A percentile compares a stretch with the other conserved stretches of the same genome.
These are phyloP conservation scores for Furcasterigmium sp. DNA, from an alignment of 2,329 filamentous ascomycete genomes.

Conservation along the genomic window DNA sequence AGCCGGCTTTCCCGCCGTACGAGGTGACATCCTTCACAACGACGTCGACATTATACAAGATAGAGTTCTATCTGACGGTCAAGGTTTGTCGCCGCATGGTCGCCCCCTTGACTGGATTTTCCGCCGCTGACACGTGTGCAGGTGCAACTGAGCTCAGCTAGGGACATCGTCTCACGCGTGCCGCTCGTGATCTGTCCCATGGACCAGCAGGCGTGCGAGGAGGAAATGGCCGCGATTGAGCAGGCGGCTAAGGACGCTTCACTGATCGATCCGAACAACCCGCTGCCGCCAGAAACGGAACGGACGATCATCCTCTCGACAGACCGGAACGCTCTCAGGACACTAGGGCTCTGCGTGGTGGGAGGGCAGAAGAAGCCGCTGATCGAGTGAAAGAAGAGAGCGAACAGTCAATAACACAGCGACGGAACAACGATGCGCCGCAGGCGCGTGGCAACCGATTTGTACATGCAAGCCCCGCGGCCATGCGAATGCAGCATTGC, in stretches of 20 bases:
- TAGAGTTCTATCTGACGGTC: conserved; percentile 92
- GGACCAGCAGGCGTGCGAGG: conserved; percentile 92
- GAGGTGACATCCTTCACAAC: conserved; percentile 89
- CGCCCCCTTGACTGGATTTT: conserved; percentile 8
- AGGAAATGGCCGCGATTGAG: conserved; percentile 98
- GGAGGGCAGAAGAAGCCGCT: conserved; percentile 61
- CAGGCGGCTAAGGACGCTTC: conserved; percentile 91
- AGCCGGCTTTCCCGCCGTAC: conserved; percentile 84
- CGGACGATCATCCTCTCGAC: conserved; percentile 74
- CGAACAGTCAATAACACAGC: neutral
- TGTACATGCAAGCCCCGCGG: too few relatives aligned
- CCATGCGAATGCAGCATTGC: too few relatives aligned
- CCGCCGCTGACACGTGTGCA: conserved; percentile 33
- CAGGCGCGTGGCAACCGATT: neutral
- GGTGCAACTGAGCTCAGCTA: conserved; percentile 82
- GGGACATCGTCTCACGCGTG: conserved; percentile 83
- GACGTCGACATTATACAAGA: conserved; percentile 90
- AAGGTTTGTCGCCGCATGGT: conserved; percentile 56
- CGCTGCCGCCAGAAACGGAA: conserved; percentile 86
- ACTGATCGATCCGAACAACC: conserved; percentile 81
- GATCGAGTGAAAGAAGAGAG: conserved; percentile 45
- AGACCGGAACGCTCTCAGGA: conserved; percentile 60
- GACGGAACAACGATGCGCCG: neutral
- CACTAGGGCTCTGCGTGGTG: conserved; percentile 59
- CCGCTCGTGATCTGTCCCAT: conserved; percentile 94